These are phyloP conservation scores for Pestalotiopsis sp. DNA, from an alignment of 2,329 filamentous ascomycete genomes.

Conservation along the genomic window DNA sequence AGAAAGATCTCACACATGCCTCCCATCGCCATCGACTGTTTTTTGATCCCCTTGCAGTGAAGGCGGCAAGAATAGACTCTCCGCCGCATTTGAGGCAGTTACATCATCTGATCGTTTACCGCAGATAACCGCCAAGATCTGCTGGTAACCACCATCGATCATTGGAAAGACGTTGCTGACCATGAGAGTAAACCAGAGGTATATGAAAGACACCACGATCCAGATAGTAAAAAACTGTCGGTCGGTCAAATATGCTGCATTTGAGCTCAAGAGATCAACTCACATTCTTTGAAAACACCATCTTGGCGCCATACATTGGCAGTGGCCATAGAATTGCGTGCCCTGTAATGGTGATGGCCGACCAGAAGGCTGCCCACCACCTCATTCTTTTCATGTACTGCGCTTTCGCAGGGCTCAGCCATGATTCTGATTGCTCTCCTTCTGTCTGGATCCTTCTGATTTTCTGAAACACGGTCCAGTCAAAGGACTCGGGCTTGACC, in stretches of 20 bases:
- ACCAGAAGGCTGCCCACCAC: conserved; percentile 18
- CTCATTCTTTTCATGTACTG: conserved; percentile 17
- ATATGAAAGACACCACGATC: not conserved
- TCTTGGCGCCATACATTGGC: conserved; percentile 17
- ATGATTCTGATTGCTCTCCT: not conserved
- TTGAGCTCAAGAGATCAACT: not conserved
- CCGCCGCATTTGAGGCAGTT: not conserved
- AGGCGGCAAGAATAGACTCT: not conserved
- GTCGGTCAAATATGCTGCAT: not conserved
- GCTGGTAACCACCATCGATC: not conserved
- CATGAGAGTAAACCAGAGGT: not conserved
- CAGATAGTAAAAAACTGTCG: not conserved
- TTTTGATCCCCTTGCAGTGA: too few species aligned
- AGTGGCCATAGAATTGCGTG: conserved; percentile 18
- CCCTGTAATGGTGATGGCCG: conserved; percentile 13
- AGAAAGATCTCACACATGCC: too few species aligned
- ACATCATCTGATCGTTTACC: not conserved
- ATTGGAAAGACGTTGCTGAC: not conserved
- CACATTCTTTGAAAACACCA: conserved; percentile 16
- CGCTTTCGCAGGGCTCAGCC: conserved; percentile 10
- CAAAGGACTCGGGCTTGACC: not conserved
- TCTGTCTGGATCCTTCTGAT: not conserved
- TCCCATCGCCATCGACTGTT: too few species aligned
- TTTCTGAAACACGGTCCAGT: not conserved
- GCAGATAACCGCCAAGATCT: not conserved